These are phyloP conservation scores for Pseudogymnoascus verrucosus DNA, from an alignment of 2,329 filamentous ascomycete genomes.

Conservation along the genomic window DNA sequence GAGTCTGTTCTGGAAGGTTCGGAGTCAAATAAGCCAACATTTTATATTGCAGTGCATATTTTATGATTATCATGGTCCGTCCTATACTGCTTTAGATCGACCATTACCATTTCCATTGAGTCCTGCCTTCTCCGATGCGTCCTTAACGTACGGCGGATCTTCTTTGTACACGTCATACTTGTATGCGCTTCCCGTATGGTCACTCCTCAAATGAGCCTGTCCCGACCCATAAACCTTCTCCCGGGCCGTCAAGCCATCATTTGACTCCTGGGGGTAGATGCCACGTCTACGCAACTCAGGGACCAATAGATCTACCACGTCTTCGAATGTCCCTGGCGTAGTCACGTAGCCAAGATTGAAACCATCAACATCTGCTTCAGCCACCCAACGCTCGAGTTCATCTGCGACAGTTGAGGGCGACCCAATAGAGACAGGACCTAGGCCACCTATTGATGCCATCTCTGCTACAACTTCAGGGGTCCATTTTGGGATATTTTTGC, in stretches of 20 bases:
- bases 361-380: slow-evolving; percentile 63
- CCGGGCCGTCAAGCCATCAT: slow-evolving; percentile 40
- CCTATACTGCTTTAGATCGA: neutral
- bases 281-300: slow-evolving; percentile 56
- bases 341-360: slow-evolving; percentile 66
- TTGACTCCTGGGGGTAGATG: slow-evolving; percentile 32
- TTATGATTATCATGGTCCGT: neutral
- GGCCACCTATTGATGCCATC: slow-evolving; percentile 59
- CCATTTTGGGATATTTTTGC: slow-evolving; percentile 47
- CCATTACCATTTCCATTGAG: neutral
- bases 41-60: neutral
- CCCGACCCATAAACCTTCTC: slow-evolving; percentile 57
- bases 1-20: neutral
- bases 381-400: slow-evolving; percentile 57
- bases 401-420: slow-evolving; percentile 51
- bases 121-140: slow-evolving; percentile 32
- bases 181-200: slow-evolving; percentile 52
- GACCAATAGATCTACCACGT: slow-evolving; percentile 56
- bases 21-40: neutral
- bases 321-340: slow-evolving; percentile 59
- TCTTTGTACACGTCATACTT: slow-evolving; percentile 56
- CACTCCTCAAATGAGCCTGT: slow-evolving; percentile 45
- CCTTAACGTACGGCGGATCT: slow-evolving; percentile 32
- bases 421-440: slow-evolving; percentile 46
- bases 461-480: slow-evolving; percentile 63